These are phyloP conservation scores for Dacryopinax primogenitus DNA, from an alignment of 768 basidiomycete genomes.

Conservation along the genomic window DNA sequence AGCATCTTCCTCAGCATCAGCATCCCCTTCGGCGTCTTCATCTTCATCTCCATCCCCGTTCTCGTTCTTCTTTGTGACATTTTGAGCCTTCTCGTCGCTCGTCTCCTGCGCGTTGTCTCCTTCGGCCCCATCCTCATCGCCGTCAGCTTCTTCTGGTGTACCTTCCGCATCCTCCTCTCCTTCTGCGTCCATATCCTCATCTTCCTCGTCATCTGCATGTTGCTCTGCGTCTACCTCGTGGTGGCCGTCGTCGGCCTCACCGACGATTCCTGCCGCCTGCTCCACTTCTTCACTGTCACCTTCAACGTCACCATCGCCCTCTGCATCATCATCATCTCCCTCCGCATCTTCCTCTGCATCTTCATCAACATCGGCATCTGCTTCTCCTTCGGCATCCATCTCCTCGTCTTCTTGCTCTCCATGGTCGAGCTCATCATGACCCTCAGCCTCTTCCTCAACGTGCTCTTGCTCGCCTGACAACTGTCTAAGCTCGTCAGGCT, in stretches of 20 bases:
- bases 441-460: slow-evolving; percentile 13
- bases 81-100: neutral
- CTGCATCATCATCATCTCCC: slow-evolving; percentile 29
- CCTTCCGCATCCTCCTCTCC: slow-evolving; percentile 17
- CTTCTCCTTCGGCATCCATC: slow-evolving; percentile 19
- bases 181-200: slow-evolving; percentile 13
- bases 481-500: slow-evolving; percentile 20
- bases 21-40: slow-evolving; percentile 12
- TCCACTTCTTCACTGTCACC: slow-evolving; percentile 52
- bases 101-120: neutral
- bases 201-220: neutral
- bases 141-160: slow-evolving; percentile 3
- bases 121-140: neutral
- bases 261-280: slow-evolving; percentile 38
- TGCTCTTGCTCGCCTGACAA: neutral
- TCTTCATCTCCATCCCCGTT: slow-evolving; percentile 7
- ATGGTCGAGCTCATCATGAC: slow-evolving; percentile 17
- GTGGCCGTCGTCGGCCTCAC: slow-evolving; percentile 23
- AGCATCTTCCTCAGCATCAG: slow-evolving; percentile 13
- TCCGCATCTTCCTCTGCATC: slow-evolving; percentile 35
- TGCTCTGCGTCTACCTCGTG: slow-evolving; percentile 19
- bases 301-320: slow-evolving; percentile 38
- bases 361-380: slow-evolving; percentile 11
- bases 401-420: slow-evolving; percentile 29
- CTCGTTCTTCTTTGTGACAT: neutral